Base-by-base conservation (phyloP, 1,284 basidiomycete species). In the Cutaneotrichosporon dermatis region DNA sequence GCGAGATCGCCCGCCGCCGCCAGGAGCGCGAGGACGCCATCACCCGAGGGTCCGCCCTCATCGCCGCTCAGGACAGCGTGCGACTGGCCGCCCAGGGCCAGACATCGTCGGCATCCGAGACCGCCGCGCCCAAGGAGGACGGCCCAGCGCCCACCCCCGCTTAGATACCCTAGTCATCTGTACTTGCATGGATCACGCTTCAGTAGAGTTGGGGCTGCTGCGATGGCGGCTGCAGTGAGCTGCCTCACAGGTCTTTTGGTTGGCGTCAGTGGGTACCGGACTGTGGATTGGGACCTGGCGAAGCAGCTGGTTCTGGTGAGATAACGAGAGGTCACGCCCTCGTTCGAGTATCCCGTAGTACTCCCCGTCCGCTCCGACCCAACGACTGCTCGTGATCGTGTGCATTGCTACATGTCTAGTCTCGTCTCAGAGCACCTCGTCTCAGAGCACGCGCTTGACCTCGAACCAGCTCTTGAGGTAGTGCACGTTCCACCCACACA, bases 401-500 rank as follows among this genome's bases (percentile, higher is more conserved):
- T 55, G 54, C 54, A 55, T 55, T 4, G 54, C 44, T 55, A 55
- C 37, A 55, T 54, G 35, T 25, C 25, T 25, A 25, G 25, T 25
- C 25, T 42, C 51, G n/a, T 42, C 12, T 37, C 48, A 25, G 7
- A 10, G 44, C 25, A 25, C 25, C 25, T 25, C 25, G 25, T 25
- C 35, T 41, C 82, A 91, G 77, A 94, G 89, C 73, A 93, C 88
- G 77, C 92, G 86, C 77, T 95, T 95, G 62, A 94, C 90, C 80
- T 95, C 92, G 70, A 95, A 95, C 76, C 85, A 75, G 67, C 88
- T 91, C 83, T 97, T 95, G 60, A 99, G 83, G 81, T 98, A 99
- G 80, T 95, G 97, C 58, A 99, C 85, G 79, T 99, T 97, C 90
- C 93, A 98, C 35, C 84, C 92, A 62, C 96, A 94, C 0, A 97